phyloP scores from a whole-genome alignment of 2,329 filamentous ascomycete genomes.

The Penicillium occitanis region DNA sequence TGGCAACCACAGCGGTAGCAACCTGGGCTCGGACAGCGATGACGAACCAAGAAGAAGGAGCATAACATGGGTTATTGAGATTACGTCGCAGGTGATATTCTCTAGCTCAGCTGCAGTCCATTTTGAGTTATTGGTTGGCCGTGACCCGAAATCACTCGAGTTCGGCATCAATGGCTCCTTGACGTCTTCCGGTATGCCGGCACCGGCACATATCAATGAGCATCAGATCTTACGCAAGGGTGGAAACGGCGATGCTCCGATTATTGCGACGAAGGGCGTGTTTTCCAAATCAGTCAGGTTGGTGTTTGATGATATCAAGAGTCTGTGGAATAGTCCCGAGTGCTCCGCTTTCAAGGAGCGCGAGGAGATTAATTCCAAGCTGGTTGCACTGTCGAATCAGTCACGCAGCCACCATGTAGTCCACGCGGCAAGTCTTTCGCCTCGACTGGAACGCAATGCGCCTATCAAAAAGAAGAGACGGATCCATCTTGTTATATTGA shows the following conservation, averaged over 20 bases:
- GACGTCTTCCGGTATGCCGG: constrained; percentile 49
- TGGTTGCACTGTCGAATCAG: constrained; percentile 25
- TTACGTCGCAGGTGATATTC: constrained; percentile 91
- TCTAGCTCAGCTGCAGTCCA: constrained; percentile 82
- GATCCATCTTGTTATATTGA: constrained; percentile 86
- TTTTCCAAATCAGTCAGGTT: constrained; percentile 79
- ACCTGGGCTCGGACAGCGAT: constrained; percentile 30
- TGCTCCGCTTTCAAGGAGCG: constrained; percentile 63
- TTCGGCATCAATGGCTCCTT: constrained; percentile 61
- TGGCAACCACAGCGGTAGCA: constrained; percentile 33
- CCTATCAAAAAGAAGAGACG: constrained; percentile 52
- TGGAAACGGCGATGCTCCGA: constrained; percentile 58
- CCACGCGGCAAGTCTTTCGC: background rate
- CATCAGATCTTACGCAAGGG: constrained; percentile 64
- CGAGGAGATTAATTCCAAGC: constrained; percentile 43
- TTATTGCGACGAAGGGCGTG: constrained; percentile 69
- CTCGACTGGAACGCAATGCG: background rate
- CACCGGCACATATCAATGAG: constrained; percentile 72
- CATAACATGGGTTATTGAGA: constrained; percentile 85
- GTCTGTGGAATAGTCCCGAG: constrained; percentile 87
- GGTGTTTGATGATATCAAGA: constrained; percentile 81
- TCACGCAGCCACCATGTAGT: constrained; percentile 18
- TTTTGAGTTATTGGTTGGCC: constrained; percentile 81
- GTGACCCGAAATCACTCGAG: constrained; percentile 79
- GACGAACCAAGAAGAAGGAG: constrained; percentile 44